Conservation (phyloP, 306 rosid genomes). For the Notholithocarpus densiflorus region DNA sequence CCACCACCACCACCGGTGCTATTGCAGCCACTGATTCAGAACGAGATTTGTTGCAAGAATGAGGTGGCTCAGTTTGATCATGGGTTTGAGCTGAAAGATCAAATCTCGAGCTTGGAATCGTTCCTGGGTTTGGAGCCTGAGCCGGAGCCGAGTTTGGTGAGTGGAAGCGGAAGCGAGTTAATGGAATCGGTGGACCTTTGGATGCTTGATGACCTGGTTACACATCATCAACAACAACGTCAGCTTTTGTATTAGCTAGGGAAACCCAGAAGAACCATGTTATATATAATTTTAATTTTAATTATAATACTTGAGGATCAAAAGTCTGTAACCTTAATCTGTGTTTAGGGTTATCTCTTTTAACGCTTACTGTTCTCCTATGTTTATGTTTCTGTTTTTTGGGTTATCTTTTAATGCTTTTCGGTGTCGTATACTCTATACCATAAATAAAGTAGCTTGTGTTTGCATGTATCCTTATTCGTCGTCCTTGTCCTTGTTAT, state of each 20-base stretch:
- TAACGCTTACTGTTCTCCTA: too few species aligned
- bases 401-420: neutral
- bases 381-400: neutral
- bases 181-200: slow-evolving; percentile 39
- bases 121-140: slow-evolving; percentile 56
- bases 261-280: neutral
- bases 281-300: too few species aligned
- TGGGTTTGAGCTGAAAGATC: slow-evolving; percentile 39
- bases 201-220: slow-evolving; percentile 61
- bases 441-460: slow-evolving; percentile 15
- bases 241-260: slow-evolving; percentile 15
- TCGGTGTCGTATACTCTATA: neutral
- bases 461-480: neutral
- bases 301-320: too few species aligned
- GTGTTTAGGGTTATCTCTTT: too few species aligned
- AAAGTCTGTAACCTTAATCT: neutral
- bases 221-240: slow-evolving; percentile 25
- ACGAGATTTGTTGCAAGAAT: neutral
- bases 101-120: slow-evolving; percentile 58
- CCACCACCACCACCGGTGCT: neutral
- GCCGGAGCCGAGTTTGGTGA: neutral
- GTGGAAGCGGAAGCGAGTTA: slow-evolving; percentile 14
- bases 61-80: neutral
- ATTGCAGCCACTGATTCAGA: neutral
- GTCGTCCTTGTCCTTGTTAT: slow-evolving; percentile 24